phyloP scores from a whole-genome alignment of 768 basidiomycete genomes.

The Kwoniella mangroviensis region DNA sequence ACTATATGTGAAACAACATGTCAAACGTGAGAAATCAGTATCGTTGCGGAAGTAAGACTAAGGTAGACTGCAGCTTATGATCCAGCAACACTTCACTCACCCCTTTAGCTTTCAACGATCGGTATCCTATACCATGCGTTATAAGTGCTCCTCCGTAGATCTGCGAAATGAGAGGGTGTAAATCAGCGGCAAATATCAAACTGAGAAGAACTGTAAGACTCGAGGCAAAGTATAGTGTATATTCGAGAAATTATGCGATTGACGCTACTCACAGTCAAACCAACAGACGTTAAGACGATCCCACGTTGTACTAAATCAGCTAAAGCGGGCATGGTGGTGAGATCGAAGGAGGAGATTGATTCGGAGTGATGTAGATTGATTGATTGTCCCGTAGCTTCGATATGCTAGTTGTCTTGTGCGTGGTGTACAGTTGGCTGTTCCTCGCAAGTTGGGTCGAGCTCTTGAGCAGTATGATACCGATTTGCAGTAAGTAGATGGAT shows the following conservation, averaged over 20 bases:
- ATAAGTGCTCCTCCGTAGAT: conserved; percentile 26
- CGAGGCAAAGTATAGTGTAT: not conserved
- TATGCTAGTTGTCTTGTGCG: too few species aligned
- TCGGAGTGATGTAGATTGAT: not conserved
- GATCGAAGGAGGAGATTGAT: not conserved
- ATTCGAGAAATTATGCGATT: too few species aligned
- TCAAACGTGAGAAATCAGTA: too few species aligned
- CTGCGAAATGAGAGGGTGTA: not conserved
- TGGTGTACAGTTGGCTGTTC: too few species aligned
- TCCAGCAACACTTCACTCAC: conserved; percentile 5
- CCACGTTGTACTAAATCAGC: conserved; percentile 26
- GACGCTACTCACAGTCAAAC: conserved; percentile 20
- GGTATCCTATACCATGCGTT: conserved; percentile 26
- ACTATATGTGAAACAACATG: conserved; percentile 1
- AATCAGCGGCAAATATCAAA: conserved; percentile 6
- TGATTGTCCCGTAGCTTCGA: too few species aligned
- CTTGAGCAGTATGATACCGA: not conserved
- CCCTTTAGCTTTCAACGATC: conserved; percentile 23
- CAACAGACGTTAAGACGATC: conserved; percentile 32
- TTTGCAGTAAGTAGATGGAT: not conserved
- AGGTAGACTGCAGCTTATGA: too few species aligned
- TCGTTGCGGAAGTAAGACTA: too few species aligned
- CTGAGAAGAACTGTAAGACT: not conserved
- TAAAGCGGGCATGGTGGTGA: conserved; percentile 18
- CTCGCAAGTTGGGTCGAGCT: too few species aligned